These are phyloP conservation scores for Panicum hallii DNA, from an alignment of 202 grass and related monocot genomes.

Conservation along the genomic window DNA sequence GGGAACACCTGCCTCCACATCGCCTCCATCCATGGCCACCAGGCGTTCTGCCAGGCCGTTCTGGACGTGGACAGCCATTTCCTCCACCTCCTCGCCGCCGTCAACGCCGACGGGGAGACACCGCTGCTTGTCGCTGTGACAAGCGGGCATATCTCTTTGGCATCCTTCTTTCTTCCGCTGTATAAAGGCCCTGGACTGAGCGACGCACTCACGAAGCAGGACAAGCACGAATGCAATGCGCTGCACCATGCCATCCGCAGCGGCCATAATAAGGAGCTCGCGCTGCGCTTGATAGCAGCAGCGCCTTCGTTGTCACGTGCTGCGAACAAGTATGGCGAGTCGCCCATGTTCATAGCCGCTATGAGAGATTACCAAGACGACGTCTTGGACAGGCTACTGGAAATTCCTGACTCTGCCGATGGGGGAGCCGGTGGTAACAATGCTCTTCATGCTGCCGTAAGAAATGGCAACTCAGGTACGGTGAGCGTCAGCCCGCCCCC, in stretches of 20 bases:
- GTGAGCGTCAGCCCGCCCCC: too few species aligned
- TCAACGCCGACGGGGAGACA: background rate
- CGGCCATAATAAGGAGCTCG: background rate
- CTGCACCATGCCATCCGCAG: conserved; percentile 5
- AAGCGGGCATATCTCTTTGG: background rate
- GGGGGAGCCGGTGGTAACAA: too few species aligned
- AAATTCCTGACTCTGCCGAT: too few species aligned
- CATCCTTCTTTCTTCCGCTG: background rate
- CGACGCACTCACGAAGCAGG: background rate
- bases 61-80: background rate
- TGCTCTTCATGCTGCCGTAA: too few species aligned
- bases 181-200: background rate
- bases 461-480: too few species aligned
- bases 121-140: too few species aligned
- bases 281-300: background rate
- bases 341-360: background rate
- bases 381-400: too few species aligned
- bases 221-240: background rate
- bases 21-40: background rate
- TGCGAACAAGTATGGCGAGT: background rate
- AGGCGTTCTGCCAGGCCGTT: background rate
- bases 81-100: background rate
- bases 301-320: background rate
- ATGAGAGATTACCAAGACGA: background rate
- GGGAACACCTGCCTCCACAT: too few species aligned